A percentile compares a stretch with the other conserved stretches of the same genome.
Evolutionary conservation across 169 alveolate genomes (phyloP).

Genomic region (Babesia bovis): DNA sequence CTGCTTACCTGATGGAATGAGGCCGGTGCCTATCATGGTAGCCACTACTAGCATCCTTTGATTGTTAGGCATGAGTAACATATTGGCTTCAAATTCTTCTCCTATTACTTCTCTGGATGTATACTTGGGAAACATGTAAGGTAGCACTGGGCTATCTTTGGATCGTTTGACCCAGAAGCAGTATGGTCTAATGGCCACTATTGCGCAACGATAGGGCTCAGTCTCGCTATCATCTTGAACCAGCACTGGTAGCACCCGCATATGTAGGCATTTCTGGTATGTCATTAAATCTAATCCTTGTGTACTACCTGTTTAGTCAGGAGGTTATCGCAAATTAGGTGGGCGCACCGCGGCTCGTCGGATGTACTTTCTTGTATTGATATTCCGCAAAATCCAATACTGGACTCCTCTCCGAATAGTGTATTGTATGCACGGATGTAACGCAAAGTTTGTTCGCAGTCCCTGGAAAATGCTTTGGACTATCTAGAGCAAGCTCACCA

Average conservation of each 20-base stretch:
- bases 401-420: conserved; percentile 30
- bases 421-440: conserved; percentile 47
- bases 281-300: neutral
- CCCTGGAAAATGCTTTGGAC: conserved; percentile 24
- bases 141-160: conserved; percentile 20
- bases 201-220: conserved; percentile 19
- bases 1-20: conserved; percentile 53
- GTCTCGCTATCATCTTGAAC: neutral
- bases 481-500: conserved; percentile 19
- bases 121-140: conserved; percentile 67
- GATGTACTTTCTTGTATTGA: conserved; percentile 21
- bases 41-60: conserved; percentile 52
- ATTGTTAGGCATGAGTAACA: conserved; percentile 51
- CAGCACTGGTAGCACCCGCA: conserved; percentile 58
- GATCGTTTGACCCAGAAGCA: conserved; percentile 44
- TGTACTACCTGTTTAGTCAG: conserved; percentile 49
- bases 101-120: conserved; percentile 43
- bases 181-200: conserved; percentile 55
- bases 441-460: conserved; percentile 24
- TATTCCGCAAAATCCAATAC: conserved; percentile 30
- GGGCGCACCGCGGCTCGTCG: conserved; percentile 47
- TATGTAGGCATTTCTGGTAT: conserved; percentile 43
- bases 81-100: conserved; percentile 59
- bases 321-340: conserved; percentile 50
- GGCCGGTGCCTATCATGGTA: conserved; percentile 34